Conservation (phyloP, 225 moss, liverwort and hornwort genomes). For the Thuidium tamariscinum region DNA sequence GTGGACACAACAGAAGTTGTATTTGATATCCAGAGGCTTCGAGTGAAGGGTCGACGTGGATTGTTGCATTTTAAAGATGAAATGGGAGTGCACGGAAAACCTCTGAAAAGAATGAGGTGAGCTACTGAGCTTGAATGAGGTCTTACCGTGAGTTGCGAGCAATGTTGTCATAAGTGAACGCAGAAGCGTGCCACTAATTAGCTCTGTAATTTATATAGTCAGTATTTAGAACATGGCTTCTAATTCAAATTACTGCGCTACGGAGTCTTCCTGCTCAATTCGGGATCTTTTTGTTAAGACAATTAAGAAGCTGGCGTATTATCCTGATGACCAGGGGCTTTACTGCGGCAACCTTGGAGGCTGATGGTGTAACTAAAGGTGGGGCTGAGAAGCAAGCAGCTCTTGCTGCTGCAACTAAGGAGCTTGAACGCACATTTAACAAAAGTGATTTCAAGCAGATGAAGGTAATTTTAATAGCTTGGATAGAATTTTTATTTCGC, state of each 20-base stretch:
- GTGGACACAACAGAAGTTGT: slow-evolving; percentile 26
- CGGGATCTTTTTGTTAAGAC: neutral
- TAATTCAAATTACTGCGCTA: neutral
- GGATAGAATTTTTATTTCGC: neutral
- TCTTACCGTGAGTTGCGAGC: neutral
- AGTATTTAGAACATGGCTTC: neutral
- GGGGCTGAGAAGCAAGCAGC: slow-evolving; percentile 75
- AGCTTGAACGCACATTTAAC: slow-evolving; percentile 87
- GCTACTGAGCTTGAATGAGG: neutral
- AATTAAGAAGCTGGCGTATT: neutral
- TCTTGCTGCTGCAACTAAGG: slow-evolving; percentile 77
- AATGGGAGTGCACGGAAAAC: slow-evolving; percentile 13
- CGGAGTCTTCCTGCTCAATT: neutral
- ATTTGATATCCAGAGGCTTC: slow-evolving; percentile 62
- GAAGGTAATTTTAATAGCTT: slow-evolving; percentile 36
- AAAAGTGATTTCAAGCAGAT: slow-evolving; percentile 88
- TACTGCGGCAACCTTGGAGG: slow-evolving; percentile 66
- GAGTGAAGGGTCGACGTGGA: slow-evolving; percentile 31
- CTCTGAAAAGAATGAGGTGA: slow-evolving; percentile 53
- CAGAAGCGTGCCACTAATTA: neutral
- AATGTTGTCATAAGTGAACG: neutral
- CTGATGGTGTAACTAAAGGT: slow-evolving; percentile 42
- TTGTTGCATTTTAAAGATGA: slow-evolving; percentile 26
- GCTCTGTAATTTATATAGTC: neutral
- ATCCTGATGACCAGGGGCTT: slow-evolving; percentile 41